phyloP scores from a whole-genome alignment of 1,284 basidiomycete species.

The Gymnopus androsaceus region DNA sequence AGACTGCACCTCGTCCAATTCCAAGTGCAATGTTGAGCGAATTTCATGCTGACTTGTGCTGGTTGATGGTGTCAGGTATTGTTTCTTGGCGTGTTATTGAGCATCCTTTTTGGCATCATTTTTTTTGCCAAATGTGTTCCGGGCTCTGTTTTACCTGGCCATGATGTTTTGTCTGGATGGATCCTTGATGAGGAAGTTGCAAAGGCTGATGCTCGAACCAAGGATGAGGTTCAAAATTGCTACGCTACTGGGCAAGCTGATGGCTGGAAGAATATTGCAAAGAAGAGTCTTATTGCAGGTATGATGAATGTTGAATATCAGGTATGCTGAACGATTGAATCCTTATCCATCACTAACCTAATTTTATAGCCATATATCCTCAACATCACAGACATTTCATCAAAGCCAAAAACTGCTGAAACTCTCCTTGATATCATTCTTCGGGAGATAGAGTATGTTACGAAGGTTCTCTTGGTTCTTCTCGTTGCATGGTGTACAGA shows the following conservation, averaged over 20 bases:
- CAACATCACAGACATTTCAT: slow-evolving; percentile 27
- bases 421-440: slow-evolving; percentile 30
- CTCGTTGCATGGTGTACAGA: slow-evolving; percentile 33
- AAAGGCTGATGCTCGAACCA: slow-evolving; percentile 20
- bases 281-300: slow-evolving; percentile 23
- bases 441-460: slow-evolving; percentile 25
- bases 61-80: background rate
- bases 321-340: slow-evolving; percentile 17
- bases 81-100: background rate
- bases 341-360: background rate
- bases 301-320: slow-evolving; percentile 24
- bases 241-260: slow-evolving; percentile 31
- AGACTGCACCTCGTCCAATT: too few species aligned
- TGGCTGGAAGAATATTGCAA: slow-evolving; percentile 36
- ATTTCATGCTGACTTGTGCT: background rate
- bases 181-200: slow-evolving; percentile 12
- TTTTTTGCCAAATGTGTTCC: slow-evolving; percentile 8
- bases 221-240: slow-evolving; percentile 17
- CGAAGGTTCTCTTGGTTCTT: slow-evolving; percentile 19
- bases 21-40: too few species aligned
- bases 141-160: background rate
- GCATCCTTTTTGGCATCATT: background rate
- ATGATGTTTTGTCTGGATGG: background rate
- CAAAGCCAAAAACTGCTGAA: slow-evolving; percentile 33
- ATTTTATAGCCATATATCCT: slow-evolving; percentile 23